Base-by-base conservation (phyloP, 495 filamentous ascomycete genomes). In the Penicillium mononematosum region DNA sequence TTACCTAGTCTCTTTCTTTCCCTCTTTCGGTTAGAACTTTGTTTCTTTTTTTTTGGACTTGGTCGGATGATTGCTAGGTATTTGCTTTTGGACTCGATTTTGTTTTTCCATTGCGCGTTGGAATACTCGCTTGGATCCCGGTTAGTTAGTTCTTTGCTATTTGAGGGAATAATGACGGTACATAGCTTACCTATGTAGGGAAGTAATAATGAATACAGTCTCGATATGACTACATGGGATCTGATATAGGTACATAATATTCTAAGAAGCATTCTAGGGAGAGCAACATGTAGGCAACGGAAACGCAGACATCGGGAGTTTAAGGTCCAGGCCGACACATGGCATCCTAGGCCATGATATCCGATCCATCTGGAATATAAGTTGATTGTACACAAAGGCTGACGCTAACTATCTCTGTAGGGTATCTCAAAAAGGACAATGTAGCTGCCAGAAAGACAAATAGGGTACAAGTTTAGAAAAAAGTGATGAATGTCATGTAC, bases 91-190 rank as follows among this genome's bases (percentile, higher is more conserved):
- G 43, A 4, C n/a, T 27, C 38, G 2, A 7, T 39, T 12, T 24
- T 20, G 9, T 55, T 17, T 32, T 17, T 32, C n/a, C 14, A 42
- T 50, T 27, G 49, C 49, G 19, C 34, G 42, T 45, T 57, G 45
- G 19, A 60, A 63, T 63, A 63, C 61, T 54, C 58, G 50, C 31
- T 25, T 36, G n/a, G n/a, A 41, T 56, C 39, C 14, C 31, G 38
- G 50, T 27, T 58, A 56, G 44, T n/a, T 50, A n/a, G 25, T 46
- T 56, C 25, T 25, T 58, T 29, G 43, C 20, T 36, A 8, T 53
- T 46, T 22, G 32, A 14, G 44, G 47, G 22, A 24, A 25, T 39
- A 17, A 39, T 3, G 5, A 17, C n/a, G 16, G 7, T 17, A 39
- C n/a, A 39, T 39, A 39, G 36, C 36, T 17, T 17, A n/a, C 34